Conservation (phyloP, 352 stramenopile genomes). For the Globisporangium emineosum region DNA sequence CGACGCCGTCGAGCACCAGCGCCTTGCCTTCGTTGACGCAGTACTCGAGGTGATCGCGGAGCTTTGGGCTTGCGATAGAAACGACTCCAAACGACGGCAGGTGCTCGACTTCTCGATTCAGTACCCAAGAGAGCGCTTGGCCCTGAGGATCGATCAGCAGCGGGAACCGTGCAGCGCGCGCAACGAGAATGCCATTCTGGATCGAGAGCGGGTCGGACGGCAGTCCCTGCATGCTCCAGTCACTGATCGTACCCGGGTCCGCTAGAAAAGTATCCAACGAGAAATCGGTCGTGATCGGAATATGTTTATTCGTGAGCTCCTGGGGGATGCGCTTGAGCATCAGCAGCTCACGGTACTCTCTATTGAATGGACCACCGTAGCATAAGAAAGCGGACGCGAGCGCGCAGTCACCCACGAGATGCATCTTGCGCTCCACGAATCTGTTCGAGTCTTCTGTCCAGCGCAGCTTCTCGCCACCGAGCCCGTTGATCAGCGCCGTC, state of each 20-base stretch:
- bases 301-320: constrained; percentile 58
- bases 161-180: constrained; percentile 67
- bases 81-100: constrained; percentile 63
- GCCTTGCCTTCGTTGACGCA: constrained; percentile 86
- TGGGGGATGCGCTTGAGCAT: constrained; percentile 55
- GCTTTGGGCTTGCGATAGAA: constrained; percentile 55
- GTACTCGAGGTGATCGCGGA: constrained; percentile 85
- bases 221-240: constrained; percentile 88
- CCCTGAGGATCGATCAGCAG: constrained; percentile 90
- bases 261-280: constrained; percentile 72
- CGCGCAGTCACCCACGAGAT: constrained; percentile 86
- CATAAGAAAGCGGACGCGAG: constrained; percentile 84
- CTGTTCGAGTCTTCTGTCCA: constrained; percentile 89
- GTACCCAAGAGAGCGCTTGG: constrained; percentile 87
- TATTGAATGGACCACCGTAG: constrained; percentile 91
- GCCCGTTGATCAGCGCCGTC: constrained; percentile 81
- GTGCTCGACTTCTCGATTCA: constrained; percentile 56
- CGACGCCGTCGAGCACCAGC: constrained; percentile 79
- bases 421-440: constrained; percentile 78
- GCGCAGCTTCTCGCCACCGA: constrained; percentile 76
- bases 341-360: constrained; percentile 71
- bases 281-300: constrained; percentile 66
- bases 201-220: constrained; percentile 87
- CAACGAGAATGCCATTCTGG: constrained; percentile 90
- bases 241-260: constrained; percentile 72